Evolutionary conservation across 2,329 filamentous ascomycete species (phyloP).

Genomic region (Diaporthe vaccinii): DNA sequence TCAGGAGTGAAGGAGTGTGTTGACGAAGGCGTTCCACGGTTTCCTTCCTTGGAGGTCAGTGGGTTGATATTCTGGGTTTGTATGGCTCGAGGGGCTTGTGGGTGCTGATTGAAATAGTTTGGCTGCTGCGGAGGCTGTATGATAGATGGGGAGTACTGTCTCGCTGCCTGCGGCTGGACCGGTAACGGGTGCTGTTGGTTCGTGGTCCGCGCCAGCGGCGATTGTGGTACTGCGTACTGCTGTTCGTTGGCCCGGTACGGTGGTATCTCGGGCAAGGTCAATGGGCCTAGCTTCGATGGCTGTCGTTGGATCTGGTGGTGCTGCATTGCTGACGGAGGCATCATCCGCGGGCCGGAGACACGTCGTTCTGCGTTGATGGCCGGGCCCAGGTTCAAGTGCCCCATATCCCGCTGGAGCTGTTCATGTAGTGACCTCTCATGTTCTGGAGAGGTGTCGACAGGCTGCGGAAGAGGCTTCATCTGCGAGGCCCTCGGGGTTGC

Average conservation of each 20-base stretch:
- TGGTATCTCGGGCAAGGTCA: conserved; percentile 68
- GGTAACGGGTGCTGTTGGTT: conserved; percentile 43
- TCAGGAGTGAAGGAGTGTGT: conserved; percentile 40
- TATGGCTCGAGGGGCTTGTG: conserved; percentile 38
- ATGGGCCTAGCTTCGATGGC: conserved; percentile 55
- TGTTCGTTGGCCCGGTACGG: conserved; percentile 61
- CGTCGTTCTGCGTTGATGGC: conserved; percentile 47
- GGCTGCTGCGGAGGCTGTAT: conserved; percentile 48
- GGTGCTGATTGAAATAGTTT: conserved; percentile 42
- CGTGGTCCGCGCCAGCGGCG: conserved; percentile 41
- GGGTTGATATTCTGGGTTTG: conserved; percentile 39
- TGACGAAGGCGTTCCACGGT: conserved; percentile 30
- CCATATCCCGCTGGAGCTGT: conserved; percentile 74
- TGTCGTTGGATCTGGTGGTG: conserved; percentile 47
- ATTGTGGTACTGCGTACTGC: conserved; percentile 43
- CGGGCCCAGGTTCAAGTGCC: conserved; percentile 64
- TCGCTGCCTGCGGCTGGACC: conserved; percentile 42
- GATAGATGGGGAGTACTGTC: conserved; percentile 43
- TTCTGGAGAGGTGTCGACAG: conserved; percentile 66
- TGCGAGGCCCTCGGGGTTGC: conserved; percentile 60
- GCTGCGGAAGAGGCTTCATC: conserved; percentile 62
- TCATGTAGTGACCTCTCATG: conserved; percentile 73
- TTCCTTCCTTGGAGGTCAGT: conserved; percentile 39
- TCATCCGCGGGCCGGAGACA: conserved; percentile 34
- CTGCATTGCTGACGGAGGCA: conserved; percentile 28